Conservation (phyloP, 257 asterid species). For the Gentiana straminea region DNA sequence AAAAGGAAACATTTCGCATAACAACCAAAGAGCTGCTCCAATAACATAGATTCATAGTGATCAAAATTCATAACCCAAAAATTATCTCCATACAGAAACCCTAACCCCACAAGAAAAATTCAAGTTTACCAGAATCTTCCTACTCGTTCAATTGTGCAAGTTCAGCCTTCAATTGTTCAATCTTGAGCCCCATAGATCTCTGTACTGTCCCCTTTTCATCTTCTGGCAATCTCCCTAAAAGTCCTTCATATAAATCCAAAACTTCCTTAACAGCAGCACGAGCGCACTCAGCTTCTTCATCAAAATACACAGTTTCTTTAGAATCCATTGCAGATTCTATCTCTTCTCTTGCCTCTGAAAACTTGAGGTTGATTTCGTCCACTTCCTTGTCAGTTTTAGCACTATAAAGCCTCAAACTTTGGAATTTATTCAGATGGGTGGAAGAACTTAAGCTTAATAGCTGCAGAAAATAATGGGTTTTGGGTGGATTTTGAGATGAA, state of each 20-base stretch:
- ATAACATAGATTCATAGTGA: too few species aligned
- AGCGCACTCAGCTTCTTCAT: constrained; percentile 96
- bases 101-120: background rate
- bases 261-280: constrained; percentile 77
- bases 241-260: constrained; percentile 50
- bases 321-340: constrained; percentile 92
- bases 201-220: constrained; percentile 52
- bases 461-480: constrained; percentile 15
- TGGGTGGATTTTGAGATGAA: constrained; percentile 9
- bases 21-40: too few species aligned
- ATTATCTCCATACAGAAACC: too few species aligned
- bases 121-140: constrained; percentile 19
- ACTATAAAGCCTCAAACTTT: constrained; percentile 37
- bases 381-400: constrained; percentile 55
- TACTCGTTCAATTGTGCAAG: constrained; percentile 71
- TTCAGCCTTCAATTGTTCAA: constrained; percentile 92
- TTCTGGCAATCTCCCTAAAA: constrained; percentile 49
- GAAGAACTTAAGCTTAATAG: constrained; percentile 18
- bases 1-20: too few species aligned
- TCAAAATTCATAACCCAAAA: too few species aligned
- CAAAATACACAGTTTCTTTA: constrained; percentile 82
- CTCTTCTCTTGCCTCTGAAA: constrained; percentile 99
- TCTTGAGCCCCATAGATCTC: constrained; percentile 96
- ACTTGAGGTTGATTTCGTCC: constrained; percentile 76
- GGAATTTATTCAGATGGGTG: constrained; percentile 16